These are phyloP conservation scores for Colletotrichum sp. DNA, from an alignment of 2,329 filamentous ascomycete species.

Conservation along the genomic window DNA sequence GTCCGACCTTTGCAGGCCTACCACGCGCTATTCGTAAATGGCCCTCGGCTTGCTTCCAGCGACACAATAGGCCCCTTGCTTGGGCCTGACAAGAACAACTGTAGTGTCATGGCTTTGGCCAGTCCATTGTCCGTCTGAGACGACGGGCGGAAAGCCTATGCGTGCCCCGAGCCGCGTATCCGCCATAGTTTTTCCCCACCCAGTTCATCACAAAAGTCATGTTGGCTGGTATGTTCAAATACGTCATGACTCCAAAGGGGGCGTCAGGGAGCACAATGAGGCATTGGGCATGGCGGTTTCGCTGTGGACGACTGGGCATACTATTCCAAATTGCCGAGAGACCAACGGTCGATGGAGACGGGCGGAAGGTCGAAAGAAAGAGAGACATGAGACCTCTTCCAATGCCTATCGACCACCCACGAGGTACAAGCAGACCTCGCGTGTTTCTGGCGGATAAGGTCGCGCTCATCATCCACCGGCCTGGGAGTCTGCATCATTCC, in stretches of 20 bases:
- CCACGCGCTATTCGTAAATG: background rate
- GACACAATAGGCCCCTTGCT: background rate
- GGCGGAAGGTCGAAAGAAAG: background rate
- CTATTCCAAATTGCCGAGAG: background rate
- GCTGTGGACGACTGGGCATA: background rate
- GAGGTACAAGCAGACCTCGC: background rate
- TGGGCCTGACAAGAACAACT: background rate
- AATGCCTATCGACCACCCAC: background rate
- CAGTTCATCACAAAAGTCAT: background rate
- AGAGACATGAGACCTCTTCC: background rate
- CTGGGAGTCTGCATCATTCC: background rate
- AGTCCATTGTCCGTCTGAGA: background rate
- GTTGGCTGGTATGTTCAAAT: background rate
- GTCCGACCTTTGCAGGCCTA: background rate
- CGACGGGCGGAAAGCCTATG: background rate
- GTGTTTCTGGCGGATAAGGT: background rate
- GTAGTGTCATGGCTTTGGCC: background rate
- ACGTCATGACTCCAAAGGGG: conserved; percentile 13
- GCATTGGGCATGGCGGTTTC: background rate
- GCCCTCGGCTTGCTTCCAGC: background rate
- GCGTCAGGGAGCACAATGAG: background rate
- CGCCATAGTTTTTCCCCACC: background rate
- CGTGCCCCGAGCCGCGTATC: background rate
- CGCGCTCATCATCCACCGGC: background rate
- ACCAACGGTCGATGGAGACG: background rate